Conservation (phyloP, 257 asterid genomes). For the Fraxinus pennsylvanica region DNA sequence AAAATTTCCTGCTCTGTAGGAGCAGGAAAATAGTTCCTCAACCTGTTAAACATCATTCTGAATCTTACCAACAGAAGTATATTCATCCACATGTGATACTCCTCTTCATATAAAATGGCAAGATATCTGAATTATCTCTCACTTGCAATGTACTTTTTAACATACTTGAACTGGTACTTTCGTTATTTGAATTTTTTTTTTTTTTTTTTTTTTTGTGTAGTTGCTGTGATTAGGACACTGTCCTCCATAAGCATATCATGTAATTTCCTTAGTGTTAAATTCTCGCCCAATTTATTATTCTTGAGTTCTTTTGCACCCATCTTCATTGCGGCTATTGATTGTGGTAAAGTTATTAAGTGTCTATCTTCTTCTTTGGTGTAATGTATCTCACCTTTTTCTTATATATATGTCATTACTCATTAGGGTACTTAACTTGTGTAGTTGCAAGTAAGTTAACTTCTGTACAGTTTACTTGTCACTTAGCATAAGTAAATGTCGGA, state of each 20-base stretch:
- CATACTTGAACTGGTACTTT: slow-evolving; percentile 6
- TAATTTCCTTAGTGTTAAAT: not conserved
- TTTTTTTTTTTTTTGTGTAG: not conserved
- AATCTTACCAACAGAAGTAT: slow-evolving; percentile 22
- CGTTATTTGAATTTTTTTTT: not conserved
- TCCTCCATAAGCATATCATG: slow-evolving; percentile 6
- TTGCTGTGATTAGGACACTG: not conserved
- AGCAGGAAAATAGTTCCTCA: slow-evolving; percentile 44
- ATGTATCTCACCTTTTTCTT: not conserved
- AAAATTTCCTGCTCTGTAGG: slow-evolving; percentile 21
- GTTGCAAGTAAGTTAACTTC: not conserved
- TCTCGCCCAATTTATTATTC: not conserved
- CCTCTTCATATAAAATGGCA: slow-evolving; percentile 45
- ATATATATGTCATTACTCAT: not conserved
- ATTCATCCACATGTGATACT: slow-evolving; percentile 36
- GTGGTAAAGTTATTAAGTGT: not conserved
- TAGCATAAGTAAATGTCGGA: not conserved
- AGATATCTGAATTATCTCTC: slow-evolving; percentile 40
- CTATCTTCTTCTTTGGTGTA: not conserved
- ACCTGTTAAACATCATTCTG: slow-evolving; percentile 22
- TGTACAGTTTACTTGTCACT: not conserved
- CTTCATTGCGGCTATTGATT: not conserved
- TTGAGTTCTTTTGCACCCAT: not conserved
- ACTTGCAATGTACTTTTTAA: not conserved
- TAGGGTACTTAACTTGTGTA: not conserved